Base-by-base conservation (phyloP, 306 rosid genomes). In the Luffa aegyptiaca region DNA sequence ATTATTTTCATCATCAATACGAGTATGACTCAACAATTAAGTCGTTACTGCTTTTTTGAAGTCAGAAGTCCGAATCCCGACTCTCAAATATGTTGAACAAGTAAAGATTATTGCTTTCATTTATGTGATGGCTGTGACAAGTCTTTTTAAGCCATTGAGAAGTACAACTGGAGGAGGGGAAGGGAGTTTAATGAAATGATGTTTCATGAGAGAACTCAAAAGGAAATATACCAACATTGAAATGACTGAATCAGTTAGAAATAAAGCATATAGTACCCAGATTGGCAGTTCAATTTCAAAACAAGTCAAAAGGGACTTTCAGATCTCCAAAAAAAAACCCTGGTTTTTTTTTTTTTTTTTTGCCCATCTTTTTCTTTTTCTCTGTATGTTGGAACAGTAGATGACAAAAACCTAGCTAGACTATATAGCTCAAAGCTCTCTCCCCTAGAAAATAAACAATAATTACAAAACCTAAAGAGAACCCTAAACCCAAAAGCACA, bases 231-330 rank as follows among this genome's bases (percentile, higher is more conserved):
- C 82, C 49, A 73, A 69, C 84, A 81, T 75, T 85, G 82, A 89
- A 84, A 85, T 75, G 89, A 86, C 83, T 83, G 87, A 83, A 77
- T 79, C 81, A 65, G 79, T 80, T 80, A 66, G 81, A 68, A 80
- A 83, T 55, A 78, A 83, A 83, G 88, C 78, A 86, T 75, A 85
- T 69, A 87, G 80, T 83, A 79, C 90, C 88, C 89, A 86, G 90
- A 86, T 90, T 80, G 89, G 84, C 91, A 83, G 86, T 76, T 84
- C 81, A 51, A 74, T 49, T 46, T 18, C 58, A 51, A 74, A 73
- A 31, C 20, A 59, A 26, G 31, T 42, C 17, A 77, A 56, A 77
- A 77, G 56, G 37, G 26, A 14, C 51, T 79, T 63, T 79, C 80
- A 52, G 39, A 26, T 46, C 56, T 71, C 75, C 49, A 46, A 41